A percentile compares a stretch with the other conserved stretches of the same genome.
Conservation (phyloP, 805 yeast species). For the Cyberlindnera galapagoensis region DNA sequence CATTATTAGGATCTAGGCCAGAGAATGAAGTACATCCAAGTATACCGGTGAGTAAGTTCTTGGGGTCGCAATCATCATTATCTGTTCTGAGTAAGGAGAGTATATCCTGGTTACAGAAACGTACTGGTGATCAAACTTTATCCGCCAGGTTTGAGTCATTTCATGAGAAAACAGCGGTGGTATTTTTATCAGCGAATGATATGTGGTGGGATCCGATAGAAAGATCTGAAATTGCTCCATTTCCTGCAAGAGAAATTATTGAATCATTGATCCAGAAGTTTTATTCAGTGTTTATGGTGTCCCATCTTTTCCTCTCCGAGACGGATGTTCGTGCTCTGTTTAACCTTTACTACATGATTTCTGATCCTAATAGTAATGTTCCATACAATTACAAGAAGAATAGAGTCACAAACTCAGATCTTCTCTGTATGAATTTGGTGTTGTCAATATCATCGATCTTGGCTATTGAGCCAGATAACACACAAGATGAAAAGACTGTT, state of each 20-base stretch:
- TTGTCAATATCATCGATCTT: conserved; percentile 20
- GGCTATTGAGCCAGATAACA: not conserved
- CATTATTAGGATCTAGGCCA: too few species aligned
- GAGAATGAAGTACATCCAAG: conserved; percentile 1
- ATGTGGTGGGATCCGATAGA: conserved; percentile 32
- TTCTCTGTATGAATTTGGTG: conserved; percentile 26
- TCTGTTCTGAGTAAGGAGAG: conserved; percentile 37
- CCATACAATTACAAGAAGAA: conserved; percentile 3
- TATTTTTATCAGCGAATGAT: conserved; percentile 18
- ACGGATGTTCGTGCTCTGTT: conserved; percentile 16
- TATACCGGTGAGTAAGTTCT: conserved; percentile 9
- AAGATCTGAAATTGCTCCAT: conserved; percentile 18
- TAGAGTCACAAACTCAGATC: conserved; percentile 26
- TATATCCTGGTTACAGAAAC: conserved; percentile 30
- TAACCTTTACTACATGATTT: conserved; percentile 13
- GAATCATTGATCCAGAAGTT: conserved; percentile 11
- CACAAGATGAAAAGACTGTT: not conserved
- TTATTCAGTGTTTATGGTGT: conserved; percentile 8
- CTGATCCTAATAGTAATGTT: conserved; percentile 5
- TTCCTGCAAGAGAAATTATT: conserved; percentile 26
- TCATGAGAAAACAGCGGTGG: conserved; percentile 13
- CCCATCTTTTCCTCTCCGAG: conserved; percentile 8
- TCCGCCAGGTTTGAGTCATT: conserved; percentile 21
- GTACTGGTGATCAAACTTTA: conserved; percentile 15
- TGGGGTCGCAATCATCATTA: conserved; percentile 23